Evolutionary conservation across 2,329 filamentous ascomycete species (phyloP), one percentile per base, ranked within the genome.

Genomic region (Xylariaceae sp.): DNA sequence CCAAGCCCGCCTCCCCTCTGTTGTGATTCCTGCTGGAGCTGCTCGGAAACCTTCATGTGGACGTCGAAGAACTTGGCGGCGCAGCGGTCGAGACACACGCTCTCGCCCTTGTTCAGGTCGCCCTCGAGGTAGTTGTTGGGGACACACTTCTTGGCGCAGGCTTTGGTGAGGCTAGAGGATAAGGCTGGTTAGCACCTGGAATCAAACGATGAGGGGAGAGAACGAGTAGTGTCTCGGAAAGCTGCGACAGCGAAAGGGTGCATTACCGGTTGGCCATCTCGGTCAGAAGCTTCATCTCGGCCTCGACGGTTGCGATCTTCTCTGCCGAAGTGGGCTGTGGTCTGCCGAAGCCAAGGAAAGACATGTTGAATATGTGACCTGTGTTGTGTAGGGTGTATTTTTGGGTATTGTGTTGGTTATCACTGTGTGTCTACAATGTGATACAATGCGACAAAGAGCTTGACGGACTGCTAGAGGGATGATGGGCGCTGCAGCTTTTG

Each of bases 41-140:
- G 89, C 75, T 97, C 91, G 65, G 88, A 92, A 52, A 97, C 89
- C 78, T 96, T 97, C 78, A 96, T 85, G 71, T 96, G 95, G 66
- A 96, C 91, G 63, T 97, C 92, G 75, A 99, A 96, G 78, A 97
- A 99, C 78, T 99, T 99, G 67, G 88, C 82, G 51, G 95, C 89
- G 75, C 95, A 99, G 66, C 94, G 89, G 76, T 99, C 94, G 62
- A 99, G 85, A 77, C 95, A 99, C 63, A 99, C 94, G 61, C 87
- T 90, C 75, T 99, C 94, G 79, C 91, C 95, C 78, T 99, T 99
- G 83, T 96, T 96, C 66, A 99, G 85, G 63, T 99, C 92, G 70
- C 82, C 84, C 77, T 99, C 94, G 70, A 90, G 90, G 83, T 97
- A 99, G 64, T 92, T 85, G 66, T 76, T 79, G 55, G 92, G 92